Base-by-base conservation (phyloP, 371 early-diverging fungal species). In the Mortierella sp. region DNA sequence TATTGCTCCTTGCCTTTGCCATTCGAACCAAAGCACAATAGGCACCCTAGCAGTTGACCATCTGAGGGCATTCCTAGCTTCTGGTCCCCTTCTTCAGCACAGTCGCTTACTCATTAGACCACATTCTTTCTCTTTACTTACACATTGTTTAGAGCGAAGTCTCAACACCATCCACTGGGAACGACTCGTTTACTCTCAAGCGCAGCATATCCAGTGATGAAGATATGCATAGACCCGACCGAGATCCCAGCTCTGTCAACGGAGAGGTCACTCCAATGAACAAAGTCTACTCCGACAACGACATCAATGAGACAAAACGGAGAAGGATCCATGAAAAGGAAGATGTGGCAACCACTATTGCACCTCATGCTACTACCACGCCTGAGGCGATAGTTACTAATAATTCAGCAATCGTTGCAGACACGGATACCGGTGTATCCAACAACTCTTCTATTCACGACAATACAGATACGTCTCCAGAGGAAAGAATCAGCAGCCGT, bases 291-390 rank as follows among this genome's bases (percentile, higher is more conserved):
- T 60, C 57, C 1, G 71, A 68, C 26, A 56, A 52, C 44, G 69
- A 77, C 29, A 55, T 57, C 46, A 77, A 72, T 57, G 79, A 77
- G 26, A 19, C 79, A 21, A 77, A 77, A 28, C 51, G 79, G 57
- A 68, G 79, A 43, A 68, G 60, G 48, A 72, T 77, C 37, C 72
- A 72, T 9, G 57, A 23, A 15, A 62, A 76, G 9, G 62, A 57
- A 14, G 52, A 44, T 14, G 29, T 37, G 18, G 7, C 26, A 15
- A 16, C 61, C 18, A 21, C 43, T 12, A 43, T 53, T 3, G 26
- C 48, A 0, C 25, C 16, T 46, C 50, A 57, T 43, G 26, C 60
- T 12, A 52, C 46, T 7, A 50, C 64, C 5, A 23, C 60, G 19
- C 19, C 59, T 3, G 28, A 26, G 9, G 43, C 57, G 0, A 67